Base-by-base conservation (phyloP, 2,329 filamentous ascomycete species). In the Aspergillus udagawae region DNA sequence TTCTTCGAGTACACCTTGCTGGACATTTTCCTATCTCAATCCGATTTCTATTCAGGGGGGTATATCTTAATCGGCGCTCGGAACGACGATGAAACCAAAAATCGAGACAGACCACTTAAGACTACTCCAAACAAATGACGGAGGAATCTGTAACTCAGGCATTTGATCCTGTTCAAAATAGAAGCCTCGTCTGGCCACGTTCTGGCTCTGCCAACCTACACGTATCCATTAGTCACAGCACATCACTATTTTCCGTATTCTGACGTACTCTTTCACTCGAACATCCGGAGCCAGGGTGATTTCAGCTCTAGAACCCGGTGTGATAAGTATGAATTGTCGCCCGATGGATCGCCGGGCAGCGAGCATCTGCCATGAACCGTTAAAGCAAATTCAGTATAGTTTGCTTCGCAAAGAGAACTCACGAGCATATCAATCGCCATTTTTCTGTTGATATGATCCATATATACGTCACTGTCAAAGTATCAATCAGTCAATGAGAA, bases 391-490 rank as follows among this genome's bases (percentile, higher is more conserved):
- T 14, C 23, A 49, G 32, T 42, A 52, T 5, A 32, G 14, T 10
- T 23, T n/a, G 45, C 28, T 57, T 35, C 51, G 28, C 10, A 51
- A 29, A n/a, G 41, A 14, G 29, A 10, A 82, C 86, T 79, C 78
- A 91, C 89, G 74, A 99, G 89, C 88, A 99, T 91, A 61, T 90
- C 89, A 66, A 96, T 96, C 70, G 91, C 95, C 65, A 95, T 90
- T 55, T 90, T 91, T 59, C 94, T 86, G 74, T 99, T 99, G 58
- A 97, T 91, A 65, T 89, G 91, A 75, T 99, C 94, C 94, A 99
- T 99, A 80, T 97, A 99, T 32, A 99, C 94, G 72, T 99, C 94
- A 70, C 80, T 83, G 59, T 27, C 10, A 4, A 27, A 25, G 47
- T 28, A 47, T 56, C 49, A 32, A 53, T 72, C 64, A 68, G 52